Evolutionary conservation across 2,329 filamentous ascomycete species (phyloP), one percentile per base, ranked within the genome.

Genomic region (Fusarium paranaense): DNA sequence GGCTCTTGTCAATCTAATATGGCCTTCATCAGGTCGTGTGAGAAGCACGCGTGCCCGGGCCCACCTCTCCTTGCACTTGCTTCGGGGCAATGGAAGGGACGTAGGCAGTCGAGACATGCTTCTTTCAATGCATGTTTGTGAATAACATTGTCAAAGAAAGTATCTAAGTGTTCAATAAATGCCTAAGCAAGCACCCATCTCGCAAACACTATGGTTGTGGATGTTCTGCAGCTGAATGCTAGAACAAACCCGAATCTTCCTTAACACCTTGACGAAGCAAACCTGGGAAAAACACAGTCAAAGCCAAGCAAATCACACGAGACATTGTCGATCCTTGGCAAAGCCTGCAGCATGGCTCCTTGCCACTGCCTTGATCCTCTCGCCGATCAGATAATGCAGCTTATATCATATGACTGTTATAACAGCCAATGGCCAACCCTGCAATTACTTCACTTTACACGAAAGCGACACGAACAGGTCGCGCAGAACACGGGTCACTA

Each of bases 401-500:
- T 52, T 64, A 62, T 32, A 30, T 66, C 45, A 57, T 57, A 70
- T 76, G 75, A 78, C 67, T 77, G 69, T 70, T 18, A 66, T 2
- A 62, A 25, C 30, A 38, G 11, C 64, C 61, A 74, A 69, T 71
- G 25, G 37, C 18, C 40, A 27, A 47, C n/a, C 57, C 25, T 25
- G 30, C 37, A 69, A 62, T 64, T 35, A 18, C 61, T 50, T 32
- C 67, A 78, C 76, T 82, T 79, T 76, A 80, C 80, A 76, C 80
- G 80, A 81, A 78, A 72, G 38, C 54, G 64, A 69, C 78, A 74
- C 80, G 79, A 71, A 62, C 61, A 50, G 68, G 70, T 73, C 75
- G 75, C 71, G 77, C 33, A 59, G 35, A 67, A 45, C 42, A 47
- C 69, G 56, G 67, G 69, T 27, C 22, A 32, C n/a, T n/a, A 9